A percentile compares a stretch with the other conserved stretches of the same genome.
Evolutionary conservation across 2,329 filamentous ascomycete genomes (phyloP).

Genomic region (Coniosporium uncinatum): DNA sequence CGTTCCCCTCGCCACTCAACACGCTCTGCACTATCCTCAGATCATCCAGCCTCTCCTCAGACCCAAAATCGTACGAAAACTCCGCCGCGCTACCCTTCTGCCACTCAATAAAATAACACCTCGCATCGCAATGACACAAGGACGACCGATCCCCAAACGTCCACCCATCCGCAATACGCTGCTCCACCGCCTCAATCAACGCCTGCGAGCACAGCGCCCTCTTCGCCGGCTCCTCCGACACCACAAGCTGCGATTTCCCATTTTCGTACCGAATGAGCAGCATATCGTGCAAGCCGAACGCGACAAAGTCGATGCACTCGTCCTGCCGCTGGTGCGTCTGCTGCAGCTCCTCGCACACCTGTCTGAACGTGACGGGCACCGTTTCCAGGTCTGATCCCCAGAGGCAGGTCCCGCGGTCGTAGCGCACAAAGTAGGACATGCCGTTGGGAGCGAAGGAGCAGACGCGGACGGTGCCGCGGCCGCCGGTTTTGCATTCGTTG

Average conservation of each 20-base stretch:
- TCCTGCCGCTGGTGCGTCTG: background rate
- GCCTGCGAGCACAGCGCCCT: background rate
- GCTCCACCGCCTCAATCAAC: background rate
- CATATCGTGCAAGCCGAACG: background rate
- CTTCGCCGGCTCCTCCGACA: background rate
- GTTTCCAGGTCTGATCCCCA: too few species aligned
- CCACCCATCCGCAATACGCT: background rate
- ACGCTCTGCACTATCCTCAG: background rate
- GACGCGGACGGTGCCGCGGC: background rate
- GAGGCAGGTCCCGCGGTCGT: background rate
- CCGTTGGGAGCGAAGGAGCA: background rate
- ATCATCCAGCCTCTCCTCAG: background rate
- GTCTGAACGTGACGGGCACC: background rate
- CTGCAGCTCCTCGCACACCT: background rate
- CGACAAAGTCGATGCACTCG: background rate
- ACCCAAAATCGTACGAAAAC: background rate
- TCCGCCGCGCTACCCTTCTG: background rate
- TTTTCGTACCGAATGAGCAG: background rate
- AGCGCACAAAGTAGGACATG: background rate
- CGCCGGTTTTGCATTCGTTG: background rate
- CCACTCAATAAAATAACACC: background rate
- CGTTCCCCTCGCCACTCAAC: background rate
- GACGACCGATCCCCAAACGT: background rate
- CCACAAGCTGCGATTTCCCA: background rate
- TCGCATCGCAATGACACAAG: background rate